Percentiles rank a stretch among this genome's conserved stretches.
phyloP scores from a whole-genome alignment of 2,329 filamentous ascomycete species.

The Niveomyces coronatus region DNA sequence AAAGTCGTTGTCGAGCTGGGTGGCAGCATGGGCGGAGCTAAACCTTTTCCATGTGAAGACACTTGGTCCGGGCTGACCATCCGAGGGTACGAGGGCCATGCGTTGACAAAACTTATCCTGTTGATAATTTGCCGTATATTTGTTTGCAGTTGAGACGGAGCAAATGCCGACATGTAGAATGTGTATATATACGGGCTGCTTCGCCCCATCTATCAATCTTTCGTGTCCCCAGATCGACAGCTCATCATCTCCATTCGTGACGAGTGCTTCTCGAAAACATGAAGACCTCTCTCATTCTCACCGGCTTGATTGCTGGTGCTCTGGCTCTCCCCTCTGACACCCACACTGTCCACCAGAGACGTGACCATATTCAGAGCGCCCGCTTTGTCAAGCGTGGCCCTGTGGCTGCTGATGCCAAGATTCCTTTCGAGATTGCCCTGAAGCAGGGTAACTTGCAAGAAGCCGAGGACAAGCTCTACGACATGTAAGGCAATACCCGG shows the following conservation, averaged over 20 bases:
- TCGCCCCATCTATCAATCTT: background rate
- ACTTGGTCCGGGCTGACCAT: no score
- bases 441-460: constrained; percentile 35
- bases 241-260: no score
- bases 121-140: no score
- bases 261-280: constrained; percentile 9
- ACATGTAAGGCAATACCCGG: constrained; percentile 20
- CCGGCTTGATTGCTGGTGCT: constrained; percentile 13
- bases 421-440: constrained; percentile 33
- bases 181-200: constrained; percentile 2
- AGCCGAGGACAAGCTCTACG: constrained; percentile 31
- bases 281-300: constrained; percentile 14
- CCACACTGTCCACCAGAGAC: constrained; percentile 24
- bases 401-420: constrained; percentile 11
- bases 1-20: no score
- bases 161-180: no score
- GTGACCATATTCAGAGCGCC: constrained; percentile 11
- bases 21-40: no score
- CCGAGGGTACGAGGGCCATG: no score
- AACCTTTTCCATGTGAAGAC: no score
- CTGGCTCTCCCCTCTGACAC: constrained; percentile 12
- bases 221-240: background rate
- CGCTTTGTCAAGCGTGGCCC: constrained; percentile 18
- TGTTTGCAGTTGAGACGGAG: no score
- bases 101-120: no score